Conservation (phyloP, 306 rosid genomes). For the Neltuma alba region DNA sequence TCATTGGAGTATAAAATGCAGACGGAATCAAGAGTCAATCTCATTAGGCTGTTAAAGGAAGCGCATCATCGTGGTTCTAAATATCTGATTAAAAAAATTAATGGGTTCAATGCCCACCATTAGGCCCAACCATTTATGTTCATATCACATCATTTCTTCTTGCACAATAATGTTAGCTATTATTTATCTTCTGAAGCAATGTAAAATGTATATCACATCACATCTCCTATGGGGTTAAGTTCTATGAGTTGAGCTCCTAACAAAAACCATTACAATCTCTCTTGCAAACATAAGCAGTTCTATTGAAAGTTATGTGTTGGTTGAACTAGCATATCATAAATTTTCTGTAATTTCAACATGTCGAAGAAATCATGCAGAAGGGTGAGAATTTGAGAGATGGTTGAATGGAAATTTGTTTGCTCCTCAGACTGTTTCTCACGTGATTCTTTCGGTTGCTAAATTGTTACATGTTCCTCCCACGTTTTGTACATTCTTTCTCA, state of each 20-base stretch:
- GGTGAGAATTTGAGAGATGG: background rate
- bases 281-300: background rate
- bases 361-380: constrained; percentile 10
- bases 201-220: background rate
- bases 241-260: constrained; percentile 1
- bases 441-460: constrained; percentile 6
- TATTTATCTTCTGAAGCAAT: background rate
- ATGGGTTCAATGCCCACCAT: background rate
- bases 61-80: background rate
- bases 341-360: background rate
- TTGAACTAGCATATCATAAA: background rate
- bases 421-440: background rate
- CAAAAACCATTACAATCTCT: background rate
- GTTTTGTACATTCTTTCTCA: constrained; percentile 9
- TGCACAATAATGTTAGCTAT: background rate
- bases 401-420: constrained; percentile 6
- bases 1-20: background rate
- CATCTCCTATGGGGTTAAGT: background rate
- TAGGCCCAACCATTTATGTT: background rate
- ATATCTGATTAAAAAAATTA: background rate
- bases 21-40: background rate
- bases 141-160: constrained; percentile 10
- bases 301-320: background rate
- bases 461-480: background rate
- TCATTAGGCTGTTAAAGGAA: background rate